Evolutionary conservation across 2,329 filamentous ascomycete genomes (phyloP), one percentile per base, ranked within the genome.

Genomic region (Aotearoamyces nothofagi): DNA sequence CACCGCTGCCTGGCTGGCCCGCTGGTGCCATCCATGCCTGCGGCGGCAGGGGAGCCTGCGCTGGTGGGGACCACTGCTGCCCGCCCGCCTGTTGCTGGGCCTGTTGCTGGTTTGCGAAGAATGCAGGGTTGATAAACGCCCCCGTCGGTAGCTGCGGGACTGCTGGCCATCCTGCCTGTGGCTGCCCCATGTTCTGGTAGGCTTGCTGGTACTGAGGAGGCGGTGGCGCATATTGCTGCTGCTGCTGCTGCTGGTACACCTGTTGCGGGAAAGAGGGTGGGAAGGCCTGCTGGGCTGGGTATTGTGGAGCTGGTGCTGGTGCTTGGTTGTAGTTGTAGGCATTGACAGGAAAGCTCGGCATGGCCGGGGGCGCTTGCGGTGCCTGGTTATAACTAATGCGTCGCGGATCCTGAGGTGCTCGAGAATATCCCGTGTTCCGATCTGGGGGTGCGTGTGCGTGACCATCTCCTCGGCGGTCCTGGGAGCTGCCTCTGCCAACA

Each of bases 111-210:
- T 61, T 60, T 22, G 63, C 59, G 33, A 74, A 57, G 43, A 75
- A 64, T 2, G 63, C 59, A 3, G 69, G 69, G 38, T 71, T 73
- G 34, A 71, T 59, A 39, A 66, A 66, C 7, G 61, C 53, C 36
- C 60, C 54, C 10, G 56, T 44, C 22, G 54, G 37, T 24, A 39
- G 38, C 19, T 53, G 24, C 34, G 54, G 45, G 48, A 22, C 33
- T 22, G 46, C 39, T 14, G 43, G 43, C 45, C 48, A 50, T 11
- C 50, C 51, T 10, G 53, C 51, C 24, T 58, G 57, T 12, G 59
- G 56, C 17, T 54, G 56, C 10, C 55, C 55, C 57, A 58, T 60
- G 6, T 32, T 43, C 17, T 43, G 46, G 31, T 52, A 52, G 5
- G 56, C 49, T 28, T 63, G 54, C 20, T 57, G 58, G 37, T 61